Conservation (phyloP, 2,329 filamentous ascomycete species). For the Nannizzia gypsea region DNA sequence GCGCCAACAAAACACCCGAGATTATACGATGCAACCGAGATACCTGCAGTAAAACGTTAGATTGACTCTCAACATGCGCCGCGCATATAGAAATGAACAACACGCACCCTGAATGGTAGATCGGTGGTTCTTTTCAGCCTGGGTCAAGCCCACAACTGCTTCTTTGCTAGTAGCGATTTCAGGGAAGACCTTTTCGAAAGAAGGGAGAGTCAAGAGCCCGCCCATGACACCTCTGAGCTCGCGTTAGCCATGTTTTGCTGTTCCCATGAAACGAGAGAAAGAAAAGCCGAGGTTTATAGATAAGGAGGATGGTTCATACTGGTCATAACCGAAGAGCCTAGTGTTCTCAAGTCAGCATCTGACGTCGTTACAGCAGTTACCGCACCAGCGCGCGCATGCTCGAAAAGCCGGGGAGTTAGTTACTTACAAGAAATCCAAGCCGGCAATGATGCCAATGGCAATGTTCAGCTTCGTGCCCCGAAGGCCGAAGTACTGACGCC, state of each 20-base stretch:
- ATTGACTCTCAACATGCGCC: not conserved
- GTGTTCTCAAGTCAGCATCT: not conserved
- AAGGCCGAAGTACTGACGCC: conserved; percentile 49
- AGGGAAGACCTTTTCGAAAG: conserved; percentile 47
- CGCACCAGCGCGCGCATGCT: no score
- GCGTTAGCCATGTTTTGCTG: conserved; percentile 7
- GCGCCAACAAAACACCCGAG: conserved; percentile 42
- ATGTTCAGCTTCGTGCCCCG: conserved; percentile 54
- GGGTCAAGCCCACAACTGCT: conserved; percentile 21
- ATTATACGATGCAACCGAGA: conserved; percentile 35
- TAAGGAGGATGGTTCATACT: conserved; percentile 26
- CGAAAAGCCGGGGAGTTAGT: not conserved
- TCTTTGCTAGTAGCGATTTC: conserved; percentile 39
- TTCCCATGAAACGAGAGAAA: not conserved
- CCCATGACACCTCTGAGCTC: conserved; percentile 52
- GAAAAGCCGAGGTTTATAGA: not conserved
- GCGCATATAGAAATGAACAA: not conserved
- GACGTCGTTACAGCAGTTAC: not conserved
- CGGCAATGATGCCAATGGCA: conserved; percentile 59
- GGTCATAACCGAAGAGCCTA: conserved; percentile 52
- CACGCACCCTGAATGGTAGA: conserved; percentile 36
- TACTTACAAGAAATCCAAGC: conserved; percentile 53
- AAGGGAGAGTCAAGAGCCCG: conserved; percentile 56
- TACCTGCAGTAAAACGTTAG: conserved; percentile 20
- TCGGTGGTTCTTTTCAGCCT: conserved; percentile 29